Conservation (phyloP, 805 yeast species). For the Saturnispora halmiae region DNA sequence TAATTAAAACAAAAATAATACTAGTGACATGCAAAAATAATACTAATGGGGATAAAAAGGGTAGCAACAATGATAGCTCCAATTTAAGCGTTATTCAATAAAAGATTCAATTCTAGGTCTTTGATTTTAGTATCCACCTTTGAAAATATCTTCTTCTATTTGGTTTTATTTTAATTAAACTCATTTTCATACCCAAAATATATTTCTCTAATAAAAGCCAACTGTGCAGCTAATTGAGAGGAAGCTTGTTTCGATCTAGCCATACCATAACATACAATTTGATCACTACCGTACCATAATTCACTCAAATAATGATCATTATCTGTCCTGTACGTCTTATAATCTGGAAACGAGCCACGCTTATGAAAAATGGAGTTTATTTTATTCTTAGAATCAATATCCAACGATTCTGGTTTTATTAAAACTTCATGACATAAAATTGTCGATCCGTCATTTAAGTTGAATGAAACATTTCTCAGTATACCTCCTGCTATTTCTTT, state of each 20-base stretch:
- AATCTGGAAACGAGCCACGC: constrained; percentile 11
- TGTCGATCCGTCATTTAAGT: constrained; percentile 1
- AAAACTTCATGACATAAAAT: constrained; percentile 15
- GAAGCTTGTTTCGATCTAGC: constrained; percentile 13
- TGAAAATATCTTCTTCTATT: no score
- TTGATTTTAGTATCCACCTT: no score
- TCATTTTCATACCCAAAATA: constrained; percentile 9
- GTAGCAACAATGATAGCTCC: no score
- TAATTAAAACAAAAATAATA: no score
- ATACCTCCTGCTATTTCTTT: constrained; percentile 11
- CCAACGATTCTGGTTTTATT: constrained; percentile 6
- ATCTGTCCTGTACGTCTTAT: constrained; percentile 8
- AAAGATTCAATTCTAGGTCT: no score
- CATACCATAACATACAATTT: constrained; percentile 16
- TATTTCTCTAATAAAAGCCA: constrained; percentile 14
- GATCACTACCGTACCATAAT: constrained; percentile 11
- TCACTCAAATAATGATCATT: constrained; percentile 12
- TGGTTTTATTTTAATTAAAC: background rate
- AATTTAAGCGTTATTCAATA: no score
- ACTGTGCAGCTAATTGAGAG: constrained; percentile 17
- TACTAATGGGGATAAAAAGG: no score
- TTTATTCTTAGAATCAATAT: constrained; percentile 14
- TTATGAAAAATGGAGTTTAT: constrained; percentile 12
- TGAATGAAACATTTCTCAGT: constrained; percentile 7
- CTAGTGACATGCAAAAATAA: no score